phyloP scores from a whole-genome alignment of 345 rosid species.

The Camelina neglecta region DNA sequence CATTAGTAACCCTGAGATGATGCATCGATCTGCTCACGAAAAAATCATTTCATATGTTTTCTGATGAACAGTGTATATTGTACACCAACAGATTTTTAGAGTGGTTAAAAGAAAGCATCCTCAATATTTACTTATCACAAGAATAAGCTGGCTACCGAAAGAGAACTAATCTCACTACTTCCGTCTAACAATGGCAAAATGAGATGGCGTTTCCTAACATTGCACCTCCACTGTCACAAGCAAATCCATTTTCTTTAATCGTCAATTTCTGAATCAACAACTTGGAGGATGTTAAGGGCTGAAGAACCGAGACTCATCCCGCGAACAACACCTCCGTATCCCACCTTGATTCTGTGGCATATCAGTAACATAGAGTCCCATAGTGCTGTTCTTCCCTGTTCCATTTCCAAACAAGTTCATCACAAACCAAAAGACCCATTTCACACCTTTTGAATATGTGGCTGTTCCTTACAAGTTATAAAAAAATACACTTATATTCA shows the following conservation, averaged over 20 bases:
- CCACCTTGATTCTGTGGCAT: constrained; percentile 80
- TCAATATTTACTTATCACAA: constrained; percentile 25
- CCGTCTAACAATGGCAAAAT: constrained; percentile 12
- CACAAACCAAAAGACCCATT: neutral
- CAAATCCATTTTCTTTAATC: constrained; percentile 36
- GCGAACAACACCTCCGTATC: constrained; percentile 77
- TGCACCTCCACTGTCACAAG: constrained; percentile 16
- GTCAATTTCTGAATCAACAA: constrained; percentile 65
- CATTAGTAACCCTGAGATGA: neutral
- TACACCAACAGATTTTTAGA: neutral
- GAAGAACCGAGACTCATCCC: constrained; percentile 92
- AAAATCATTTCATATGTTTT: neutral
- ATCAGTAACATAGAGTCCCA: constrained; percentile 86
- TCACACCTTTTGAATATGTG: neutral
- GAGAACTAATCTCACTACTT: constrained; percentile 23
- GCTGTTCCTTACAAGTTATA: neutral
- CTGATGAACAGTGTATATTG: neutral
- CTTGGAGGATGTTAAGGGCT: constrained; percentile 76
- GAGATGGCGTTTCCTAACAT: constrained; percentile 12
- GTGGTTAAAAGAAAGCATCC: neutral
- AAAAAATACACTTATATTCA: constrained; percentile 2
- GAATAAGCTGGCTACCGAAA: constrained; percentile 24
- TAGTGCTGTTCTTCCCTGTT: constrained; percentile 89
- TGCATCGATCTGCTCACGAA: neutral
- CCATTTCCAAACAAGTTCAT: constrained; percentile 18